Conservation (phyloP, 306 rosid genomes). For the Malus fusca region DNA sequence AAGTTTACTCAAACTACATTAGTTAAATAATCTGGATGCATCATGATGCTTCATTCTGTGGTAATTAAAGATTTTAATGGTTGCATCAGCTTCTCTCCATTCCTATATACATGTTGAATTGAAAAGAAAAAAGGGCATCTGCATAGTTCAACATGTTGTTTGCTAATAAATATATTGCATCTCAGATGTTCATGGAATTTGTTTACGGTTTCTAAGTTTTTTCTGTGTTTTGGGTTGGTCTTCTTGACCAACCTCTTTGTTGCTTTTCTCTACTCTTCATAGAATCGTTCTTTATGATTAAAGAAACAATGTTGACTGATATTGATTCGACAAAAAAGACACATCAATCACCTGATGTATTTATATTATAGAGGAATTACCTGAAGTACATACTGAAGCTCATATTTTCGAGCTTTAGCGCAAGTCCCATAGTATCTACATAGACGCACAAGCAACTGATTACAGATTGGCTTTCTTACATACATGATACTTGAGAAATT, state of each 20-base stretch:
- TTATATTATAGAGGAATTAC: conserved; percentile 30
- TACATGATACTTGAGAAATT: neutral
- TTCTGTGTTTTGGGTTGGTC: no score
- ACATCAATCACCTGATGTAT: conserved; percentile 43
- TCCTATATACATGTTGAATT: neutral
- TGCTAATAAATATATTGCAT: neutral
- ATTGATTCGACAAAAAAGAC: neutral
- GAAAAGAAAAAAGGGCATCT: neutral
- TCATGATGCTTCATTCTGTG: neutral
- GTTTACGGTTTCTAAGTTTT: no score
- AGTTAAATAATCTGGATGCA: neutral
- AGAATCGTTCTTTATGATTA: no score
- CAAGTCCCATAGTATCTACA: conserved; percentile 70
- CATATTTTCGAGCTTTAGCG: conserved; percentile 58
- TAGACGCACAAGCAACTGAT: conserved; percentile 6
- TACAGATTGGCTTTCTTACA: neutral
- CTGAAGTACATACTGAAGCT: conserved; percentile 82
- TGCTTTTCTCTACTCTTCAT: no score
- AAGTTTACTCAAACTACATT: neutral
- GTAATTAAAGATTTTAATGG: neutral
- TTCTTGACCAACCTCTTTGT: no score
- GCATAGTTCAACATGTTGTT: neutral
- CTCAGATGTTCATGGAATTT: neutral
- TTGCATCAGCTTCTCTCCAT: neutral
- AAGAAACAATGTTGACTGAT: neutral